phyloP scores from a whole-genome alignment of 441 rosid species.

The Jatropha multifida region DNA sequence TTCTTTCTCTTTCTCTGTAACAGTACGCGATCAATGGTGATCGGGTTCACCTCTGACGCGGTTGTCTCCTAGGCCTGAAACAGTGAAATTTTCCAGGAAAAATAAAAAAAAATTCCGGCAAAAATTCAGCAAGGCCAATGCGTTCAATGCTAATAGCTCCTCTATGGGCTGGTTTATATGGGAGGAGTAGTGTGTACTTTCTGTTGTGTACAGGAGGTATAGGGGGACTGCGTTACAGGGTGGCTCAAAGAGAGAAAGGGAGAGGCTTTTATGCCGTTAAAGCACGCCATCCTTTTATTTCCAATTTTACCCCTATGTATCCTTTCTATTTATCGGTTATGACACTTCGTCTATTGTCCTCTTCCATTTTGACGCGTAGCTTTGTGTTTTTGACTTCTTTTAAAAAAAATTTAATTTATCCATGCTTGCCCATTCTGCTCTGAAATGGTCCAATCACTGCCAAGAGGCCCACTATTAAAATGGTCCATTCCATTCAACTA shows the following conservation, averaged over 20 bases:
- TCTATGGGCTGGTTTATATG: not conserved
- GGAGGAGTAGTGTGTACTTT: not conserved
- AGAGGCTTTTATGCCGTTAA: conserved; percentile 11
- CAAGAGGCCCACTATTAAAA: not conserved
- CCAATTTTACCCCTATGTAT: conserved; percentile 4
- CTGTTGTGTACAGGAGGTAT: not conserved
- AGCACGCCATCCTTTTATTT: conserved; percentile 12
- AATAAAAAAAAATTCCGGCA: not conserved
- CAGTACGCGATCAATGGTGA: conserved; percentile 27
- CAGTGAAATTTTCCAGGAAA: conserved; percentile 13
- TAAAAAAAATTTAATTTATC: no score
- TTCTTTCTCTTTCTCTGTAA: conserved; percentile 19
- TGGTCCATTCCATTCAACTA: not conserved
- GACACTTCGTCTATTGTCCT: conserved; percentile 2
- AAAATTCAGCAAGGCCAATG: not conserved
- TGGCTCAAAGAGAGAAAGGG: conserved; percentile 8
- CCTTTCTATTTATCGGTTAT: not conserved
- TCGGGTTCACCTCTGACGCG: conserved; percentile 34
- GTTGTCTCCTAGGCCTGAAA: conserved; percentile 27
- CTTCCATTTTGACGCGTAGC: conserved; percentile 9
- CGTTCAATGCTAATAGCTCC: no score
- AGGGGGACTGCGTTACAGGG: not conserved
- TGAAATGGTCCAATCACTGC: not conserved
- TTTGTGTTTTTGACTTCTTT: conserved; percentile 13
- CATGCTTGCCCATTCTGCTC: not conserved